A percentile compares a stretch with the other conserved stretches of the same genome.
Evolutionary conservation across 352 stramenopile genomes (phyloP).

Genomic region (Globisporangium cederbergense): DNA sequence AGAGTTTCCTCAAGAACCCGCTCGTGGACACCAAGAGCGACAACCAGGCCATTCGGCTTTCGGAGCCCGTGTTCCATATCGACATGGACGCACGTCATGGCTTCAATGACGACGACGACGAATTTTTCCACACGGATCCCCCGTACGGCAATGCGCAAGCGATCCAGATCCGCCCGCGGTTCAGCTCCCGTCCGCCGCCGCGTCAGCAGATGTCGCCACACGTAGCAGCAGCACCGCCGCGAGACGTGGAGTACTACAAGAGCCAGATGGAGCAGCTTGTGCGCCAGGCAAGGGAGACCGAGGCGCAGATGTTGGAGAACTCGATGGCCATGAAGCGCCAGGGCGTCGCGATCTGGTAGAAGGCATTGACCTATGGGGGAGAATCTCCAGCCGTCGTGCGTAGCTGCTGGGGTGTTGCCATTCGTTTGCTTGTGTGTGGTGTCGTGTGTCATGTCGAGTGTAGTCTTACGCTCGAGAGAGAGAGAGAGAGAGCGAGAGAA

Average conservation of each 20-base stretch:
- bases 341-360: constrained; percentile 29
- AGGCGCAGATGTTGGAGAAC: constrained; percentile 65
- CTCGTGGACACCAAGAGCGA: constrained; percentile 34
- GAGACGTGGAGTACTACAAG: constrained; percentile 45
- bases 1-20: constrained; percentile 47
- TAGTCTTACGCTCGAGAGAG: not conserved
- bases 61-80: constrained; percentile 36
- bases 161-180: constrained; percentile 5
- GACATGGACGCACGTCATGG: constrained; percentile 26
- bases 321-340: constrained; percentile 46
- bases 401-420: not conserved
- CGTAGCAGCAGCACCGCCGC: not conserved
- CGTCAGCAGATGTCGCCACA: constrained; percentile 1
- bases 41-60: constrained; percentile 23
- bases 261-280: constrained; percentile 70
- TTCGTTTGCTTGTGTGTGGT: not conserved
- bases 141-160: constrained; percentile 1
- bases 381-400: not conserved
- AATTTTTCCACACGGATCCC: constrained; percentile 6
- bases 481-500: not conserved
- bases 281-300: constrained; percentile 60
- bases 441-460: not conserved
- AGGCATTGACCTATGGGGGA: not conserved
- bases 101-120: constrained; percentile 23
- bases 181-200: constrained; percentile 6